Conservation (phyloP, 2,329 filamentous ascomycete genomes). For the Apiospora pterosperma region DNA sequence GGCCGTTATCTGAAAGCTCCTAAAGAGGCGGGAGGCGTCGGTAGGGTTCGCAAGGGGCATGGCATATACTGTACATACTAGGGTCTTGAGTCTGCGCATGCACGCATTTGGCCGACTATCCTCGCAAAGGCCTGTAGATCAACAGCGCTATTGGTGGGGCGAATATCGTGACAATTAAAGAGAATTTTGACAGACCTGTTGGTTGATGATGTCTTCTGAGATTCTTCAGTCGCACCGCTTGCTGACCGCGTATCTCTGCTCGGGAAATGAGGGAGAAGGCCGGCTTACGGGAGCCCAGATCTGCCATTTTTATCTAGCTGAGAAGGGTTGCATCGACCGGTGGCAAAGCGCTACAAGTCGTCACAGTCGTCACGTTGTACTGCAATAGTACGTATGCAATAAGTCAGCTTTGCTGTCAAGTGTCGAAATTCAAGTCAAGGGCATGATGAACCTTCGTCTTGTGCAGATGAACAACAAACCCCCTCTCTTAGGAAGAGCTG, state of each 20-base stretch:
- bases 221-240: background rate
- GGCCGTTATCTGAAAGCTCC: slow-evolving; percentile 16
- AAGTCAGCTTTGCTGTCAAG: slow-evolving; percentile 1
- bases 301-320: background rate
- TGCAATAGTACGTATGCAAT: background rate
- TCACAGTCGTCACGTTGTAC: too few species aligned
- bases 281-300: background rate
- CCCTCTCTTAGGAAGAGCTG: background rate
- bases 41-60: background rate
- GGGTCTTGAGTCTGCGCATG: background rate
- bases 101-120: background rate
- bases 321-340: background rate
- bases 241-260: background rate
- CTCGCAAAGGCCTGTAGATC: too few species aligned
- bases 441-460: background rate
- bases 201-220: background rate
- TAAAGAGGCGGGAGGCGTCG: slow-evolving; percentile 20
- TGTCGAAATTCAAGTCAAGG: background rate
- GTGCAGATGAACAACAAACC: background rate
- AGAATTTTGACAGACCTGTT: background rate
- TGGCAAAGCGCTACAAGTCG: background rate
- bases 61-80: background rate
- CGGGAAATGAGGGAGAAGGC: background rate
- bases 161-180: background rate
- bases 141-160: background rate